These are phyloP conservation scores for Saprolegnia diclina DNA, from an alignment of 352 stramenopile genomes.

Conservation along the genomic window DNA sequence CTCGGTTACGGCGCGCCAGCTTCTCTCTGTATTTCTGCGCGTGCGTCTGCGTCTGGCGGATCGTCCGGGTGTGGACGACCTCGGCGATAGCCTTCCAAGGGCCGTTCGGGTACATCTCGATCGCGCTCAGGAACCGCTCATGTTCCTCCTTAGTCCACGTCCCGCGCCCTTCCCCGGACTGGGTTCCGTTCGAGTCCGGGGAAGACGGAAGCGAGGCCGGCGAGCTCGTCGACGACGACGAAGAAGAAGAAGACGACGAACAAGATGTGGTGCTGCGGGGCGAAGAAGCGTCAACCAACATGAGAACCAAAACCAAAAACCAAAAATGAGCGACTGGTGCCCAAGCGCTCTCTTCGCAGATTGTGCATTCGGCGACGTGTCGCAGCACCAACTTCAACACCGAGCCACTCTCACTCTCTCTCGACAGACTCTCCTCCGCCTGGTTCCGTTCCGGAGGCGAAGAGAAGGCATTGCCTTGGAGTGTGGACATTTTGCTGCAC, in stretches of 20 bases:
- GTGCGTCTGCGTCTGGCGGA: constrained; percentile 93
- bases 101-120: constrained; percentile 79
- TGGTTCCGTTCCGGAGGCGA: no score
- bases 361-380: neutral
- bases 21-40: constrained; percentile 91
- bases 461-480: no score
- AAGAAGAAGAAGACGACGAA: constrained; percentile 2
- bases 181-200: neutral
- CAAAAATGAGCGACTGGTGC: constrained; percentile 11
- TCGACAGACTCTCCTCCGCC: neutral
- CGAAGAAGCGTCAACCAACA: constrained; percentile 15
- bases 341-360: neutral
- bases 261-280: constrained; percentile 3
- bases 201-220: no score
- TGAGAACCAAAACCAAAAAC: constrained; percentile 22
- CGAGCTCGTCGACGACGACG: no score
- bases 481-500: no score
- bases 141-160: constrained; percentile 38
- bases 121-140: constrained; percentile 78
- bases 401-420: neutral
- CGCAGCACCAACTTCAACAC: neutral
- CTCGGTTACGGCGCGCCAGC: constrained; percentile 46
- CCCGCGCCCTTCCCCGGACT: constrained; percentile 11
- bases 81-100: constrained; percentile 80
- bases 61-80: constrained; percentile 78